phyloP scores from a whole-genome alignment of 345 rosid genomes.

The Carallia brachiata region DNA sequence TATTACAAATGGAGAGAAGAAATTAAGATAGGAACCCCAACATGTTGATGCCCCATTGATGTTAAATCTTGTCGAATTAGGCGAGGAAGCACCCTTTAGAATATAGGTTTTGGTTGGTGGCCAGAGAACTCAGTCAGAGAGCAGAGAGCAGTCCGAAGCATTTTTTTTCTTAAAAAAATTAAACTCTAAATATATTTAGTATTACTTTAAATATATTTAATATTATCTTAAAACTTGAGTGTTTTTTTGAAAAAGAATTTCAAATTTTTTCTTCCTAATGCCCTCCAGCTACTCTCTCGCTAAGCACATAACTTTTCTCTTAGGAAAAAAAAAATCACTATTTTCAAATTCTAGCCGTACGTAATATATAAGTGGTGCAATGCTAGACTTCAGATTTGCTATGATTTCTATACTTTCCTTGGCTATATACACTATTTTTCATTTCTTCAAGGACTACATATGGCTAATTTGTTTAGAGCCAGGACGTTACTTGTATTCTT shows the following conservation, averaged over 20 bases:
- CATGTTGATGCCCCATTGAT: not conserved
- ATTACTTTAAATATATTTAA: too few relatives aligned
- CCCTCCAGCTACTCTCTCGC: too few relatives aligned
- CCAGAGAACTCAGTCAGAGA: too few relatives aligned
- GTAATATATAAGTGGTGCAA: not conserved
- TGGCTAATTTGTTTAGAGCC: slow-evolving; percentile 21
- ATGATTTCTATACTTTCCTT: not conserved
- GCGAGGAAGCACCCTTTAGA: not conserved
- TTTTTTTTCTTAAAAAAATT: too few relatives aligned
- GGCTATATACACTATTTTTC: not conserved
- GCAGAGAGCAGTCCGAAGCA: too few relatives aligned
- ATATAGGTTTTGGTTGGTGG: not conserved
- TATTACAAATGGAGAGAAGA: not conserved
- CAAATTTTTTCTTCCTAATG: too few relatives aligned
- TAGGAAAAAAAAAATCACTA: not conserved
- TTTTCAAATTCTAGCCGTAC: not conserved
- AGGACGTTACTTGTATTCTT: not conserved
- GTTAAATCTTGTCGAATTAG: too few relatives aligned
- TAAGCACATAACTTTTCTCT: too few relatives aligned
- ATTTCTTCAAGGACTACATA: not conserved
- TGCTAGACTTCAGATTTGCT: not conserved
- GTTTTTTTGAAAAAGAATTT: too few relatives aligned
- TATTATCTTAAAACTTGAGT: too few relatives aligned
- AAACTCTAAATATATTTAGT: not conserved
- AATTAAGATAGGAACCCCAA: not conserved